A percentile compares a stretch with the other conserved stretches of the same genome.
phyloP scores from a whole-genome alignment of 805 yeast species.

The Wickerhamomyces tratensis region DNA sequence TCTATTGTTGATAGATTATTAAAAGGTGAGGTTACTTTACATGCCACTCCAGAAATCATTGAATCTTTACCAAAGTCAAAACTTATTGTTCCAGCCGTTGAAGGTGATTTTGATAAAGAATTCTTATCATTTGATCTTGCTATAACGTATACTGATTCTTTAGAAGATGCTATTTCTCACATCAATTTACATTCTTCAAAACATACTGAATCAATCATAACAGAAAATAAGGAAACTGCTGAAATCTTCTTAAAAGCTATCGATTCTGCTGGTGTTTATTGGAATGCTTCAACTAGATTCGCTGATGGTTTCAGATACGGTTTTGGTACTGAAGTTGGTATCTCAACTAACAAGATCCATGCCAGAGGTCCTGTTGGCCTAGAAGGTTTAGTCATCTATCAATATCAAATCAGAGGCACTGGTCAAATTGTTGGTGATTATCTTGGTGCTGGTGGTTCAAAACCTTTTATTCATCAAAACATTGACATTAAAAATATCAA shows the following conservation, averaged over 20 bases:
- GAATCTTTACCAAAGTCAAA: constrained; percentile 16
- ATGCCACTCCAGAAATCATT: constrained; percentile 46
- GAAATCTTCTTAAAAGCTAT: constrained; percentile 72
- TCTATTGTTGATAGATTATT: constrained; percentile 36
- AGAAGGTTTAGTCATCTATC: constrained; percentile 94
- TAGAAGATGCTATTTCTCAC: constrained; percentile 71
- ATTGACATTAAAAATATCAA: constrained; percentile 28
- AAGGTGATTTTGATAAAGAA: constrained; percentile 73
- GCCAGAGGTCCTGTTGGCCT: constrained; percentile 98
- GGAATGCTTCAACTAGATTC: constrained; percentile 96
- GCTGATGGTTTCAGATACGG: constrained; percentile 99
- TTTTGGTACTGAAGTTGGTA: constrained; percentile 98
- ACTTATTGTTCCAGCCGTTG: constrained; percentile 38
- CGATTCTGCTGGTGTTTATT: constrained; percentile 94
- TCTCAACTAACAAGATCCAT: constrained; percentile 92
- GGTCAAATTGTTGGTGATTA: constrained; percentile 94
- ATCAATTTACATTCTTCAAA: constrained; percentile 90
- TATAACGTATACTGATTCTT: constrained; percentile 47
- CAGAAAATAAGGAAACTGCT: constrained; percentile 64
- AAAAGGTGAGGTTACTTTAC: constrained; percentile 64
- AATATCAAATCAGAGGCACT: constrained; percentile 82
- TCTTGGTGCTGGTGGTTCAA: constrained; percentile 84
- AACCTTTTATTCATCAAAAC: constrained; percentile 67
- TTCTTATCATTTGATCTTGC: constrained; percentile 79
- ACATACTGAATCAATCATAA: constrained; percentile 90